Evolutionary conservation across 2,329 filamentous ascomycete species (phyloP).

Genomic region (Phialophora verrucosa): DNA sequence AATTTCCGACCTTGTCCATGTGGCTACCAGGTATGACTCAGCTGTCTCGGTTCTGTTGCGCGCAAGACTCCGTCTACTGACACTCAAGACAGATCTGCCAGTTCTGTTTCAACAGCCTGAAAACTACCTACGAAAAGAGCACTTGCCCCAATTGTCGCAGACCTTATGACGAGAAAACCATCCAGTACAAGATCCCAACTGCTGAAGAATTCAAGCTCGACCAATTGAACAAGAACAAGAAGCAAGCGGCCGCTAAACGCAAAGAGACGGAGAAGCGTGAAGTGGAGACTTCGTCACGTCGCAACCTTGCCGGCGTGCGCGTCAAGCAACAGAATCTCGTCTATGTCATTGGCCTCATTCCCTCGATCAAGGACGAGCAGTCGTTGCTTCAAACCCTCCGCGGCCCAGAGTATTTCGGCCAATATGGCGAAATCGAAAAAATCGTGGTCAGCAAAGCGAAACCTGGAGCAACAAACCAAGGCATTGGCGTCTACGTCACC

Average conservation of each 20-base stretch:
- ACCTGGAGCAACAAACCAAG: slow-evolving; percentile 74
- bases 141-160: slow-evolving; percentile 96
- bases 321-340: slow-evolving; percentile 99
- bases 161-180: slow-evolving; percentile 95
- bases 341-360: slow-evolving; percentile 93
- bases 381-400: slow-evolving; percentile 82
- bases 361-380: slow-evolving; percentile 89
- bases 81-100: slow-evolving; percentile 78
- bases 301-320: slow-evolving; percentile 91
- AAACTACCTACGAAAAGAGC: slow-evolving; percentile 90
- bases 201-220: slow-evolving; percentile 69
- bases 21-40: slow-evolving; percentile 83
- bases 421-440: slow-evolving; percentile 98
- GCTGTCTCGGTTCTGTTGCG: background rate
- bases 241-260: slow-evolving; percentile 85
- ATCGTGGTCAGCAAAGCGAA: slow-evolving; percentile 98
- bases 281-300: slow-evolving; percentile 91
- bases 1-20: slow-evolving; percentile 97
- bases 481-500: slow-evolving; percentile 97
- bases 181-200: slow-evolving; percentile 94
- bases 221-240: slow-evolving; percentile 51
- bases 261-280: slow-evolving; percentile 97
- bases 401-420: slow-evolving; percentile 91
- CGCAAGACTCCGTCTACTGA: background rate
- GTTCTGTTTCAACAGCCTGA: slow-evolving; percentile 99